phyloP scores from a whole-genome alignment of 2,329 filamentous ascomycete genomes.

The Monosporascus sp. region DNA sequence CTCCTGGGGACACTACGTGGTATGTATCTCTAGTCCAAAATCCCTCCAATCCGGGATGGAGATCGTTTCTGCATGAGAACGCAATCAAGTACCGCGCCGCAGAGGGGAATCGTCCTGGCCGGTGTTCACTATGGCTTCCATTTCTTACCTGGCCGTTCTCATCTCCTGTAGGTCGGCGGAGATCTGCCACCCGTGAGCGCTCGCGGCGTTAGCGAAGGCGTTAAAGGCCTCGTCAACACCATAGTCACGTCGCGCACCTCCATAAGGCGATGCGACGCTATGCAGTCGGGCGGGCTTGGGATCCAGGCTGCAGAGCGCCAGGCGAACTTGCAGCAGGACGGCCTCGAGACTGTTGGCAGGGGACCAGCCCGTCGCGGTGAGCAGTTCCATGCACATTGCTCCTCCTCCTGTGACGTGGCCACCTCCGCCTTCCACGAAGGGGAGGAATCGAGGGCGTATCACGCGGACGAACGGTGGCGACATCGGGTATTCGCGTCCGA shows the following conservation, averaged over 20 bases:
- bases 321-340: slow-evolving; percentile 72
- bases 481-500: slow-evolving; percentile 69
- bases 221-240: slow-evolving; percentile 63
- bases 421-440: slow-evolving; percentile 68
- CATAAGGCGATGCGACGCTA: neutral
- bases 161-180: slow-evolving; percentile 53
- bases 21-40: neutral
- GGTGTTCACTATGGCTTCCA: neutral
- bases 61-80: neutral
- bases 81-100: neutral
- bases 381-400: slow-evolving; percentile 76
- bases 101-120: neutral
- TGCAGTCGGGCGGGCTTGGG: slow-evolving; percentile 68
- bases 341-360: slow-evolving; percentile 69
- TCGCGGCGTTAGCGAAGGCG: slow-evolving; percentile 66
- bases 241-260: slow-evolving; percentile 46
- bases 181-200: slow-evolving; percentile 66
- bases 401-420: slow-evolving; percentile 83
- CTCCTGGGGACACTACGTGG: too few relatives aligned
- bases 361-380: slow-evolving; percentile 80
- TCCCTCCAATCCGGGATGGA: neutral
- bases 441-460: slow-evolving; percentile 71
- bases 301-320: slow-evolving; percentile 67
- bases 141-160: neutral
- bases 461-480: slow-evolving; percentile 81